Conservation (phyloP, 1,284 basidiomycete genomes). For the Leccinum idahoense region DNA sequence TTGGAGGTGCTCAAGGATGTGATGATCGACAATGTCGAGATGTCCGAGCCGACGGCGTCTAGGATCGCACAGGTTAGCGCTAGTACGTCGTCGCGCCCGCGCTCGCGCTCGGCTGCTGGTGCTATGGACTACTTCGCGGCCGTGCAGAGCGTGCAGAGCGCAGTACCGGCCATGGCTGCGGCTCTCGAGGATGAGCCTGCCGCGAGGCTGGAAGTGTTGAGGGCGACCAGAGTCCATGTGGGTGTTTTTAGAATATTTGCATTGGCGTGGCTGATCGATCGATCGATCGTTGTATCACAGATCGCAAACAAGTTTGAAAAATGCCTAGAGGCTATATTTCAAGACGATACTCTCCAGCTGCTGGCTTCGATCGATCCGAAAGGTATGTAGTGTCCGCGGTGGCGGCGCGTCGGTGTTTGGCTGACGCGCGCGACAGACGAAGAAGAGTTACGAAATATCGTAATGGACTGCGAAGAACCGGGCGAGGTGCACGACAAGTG, state of each 20-base stretch:
- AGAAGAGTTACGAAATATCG: slow-evolving; percentile 8
- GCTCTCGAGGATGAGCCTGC: slow-evolving; percentile 12
- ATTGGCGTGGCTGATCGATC: not conserved
- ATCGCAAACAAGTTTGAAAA: slow-evolving; percentile 11
- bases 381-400: slow-evolving; percentile 8
- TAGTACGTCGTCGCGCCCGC: slow-evolving; percentile 7
- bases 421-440: slow-evolving; percentile 9
- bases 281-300: slow-evolving; percentile 4
- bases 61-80: slow-evolving; percentile 4
- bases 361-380: slow-evolving; percentile 19
- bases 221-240: slow-evolving; percentile 18
- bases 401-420: slow-evolving; percentile 7
- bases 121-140: not conserved
- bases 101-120: not conserved
- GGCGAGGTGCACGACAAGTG: slow-evolving; percentile 19
- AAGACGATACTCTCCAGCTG: slow-evolving; percentile 25
- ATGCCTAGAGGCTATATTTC: slow-evolving; percentile 11
- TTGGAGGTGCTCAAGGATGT: slow-evolving; percentile 14
- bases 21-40: slow-evolving; percentile 5
- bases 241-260: not conserved
- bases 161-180: not conserved
- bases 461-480: slow-evolving; percentile 20
- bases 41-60: slow-evolving; percentile 6
- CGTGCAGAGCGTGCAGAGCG: not conserved
- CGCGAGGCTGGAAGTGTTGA: slow-evolving; percentile 15